Conservation (phyloP, 129 eudicot species). For the Helianthus tuberosus region DNA sequence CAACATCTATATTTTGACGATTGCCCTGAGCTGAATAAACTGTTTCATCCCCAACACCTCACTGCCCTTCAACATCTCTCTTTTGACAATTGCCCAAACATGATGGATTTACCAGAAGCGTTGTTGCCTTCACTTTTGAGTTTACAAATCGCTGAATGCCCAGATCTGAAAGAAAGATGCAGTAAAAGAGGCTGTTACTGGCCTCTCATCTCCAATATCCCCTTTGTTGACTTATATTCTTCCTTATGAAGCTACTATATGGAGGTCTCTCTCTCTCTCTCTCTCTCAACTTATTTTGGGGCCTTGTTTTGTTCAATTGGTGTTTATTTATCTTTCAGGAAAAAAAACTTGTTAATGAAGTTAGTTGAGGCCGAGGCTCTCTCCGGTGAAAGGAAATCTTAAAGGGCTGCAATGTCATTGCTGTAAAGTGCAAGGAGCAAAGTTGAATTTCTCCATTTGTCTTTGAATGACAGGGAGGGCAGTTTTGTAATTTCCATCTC, state of each 20-base stretch:
- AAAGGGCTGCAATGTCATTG: no score
- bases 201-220: conserved; percentile 20
- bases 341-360: no score
- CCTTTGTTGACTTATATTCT: neutral
- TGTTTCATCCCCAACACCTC: neutral
- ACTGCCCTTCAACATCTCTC: neutral
- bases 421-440: no score
- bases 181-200: conserved; percentile 12
- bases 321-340: no score
- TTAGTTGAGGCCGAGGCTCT: no score
- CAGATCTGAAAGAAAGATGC: conserved; percentile 2
- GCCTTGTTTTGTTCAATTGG: no score
- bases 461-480: no score
- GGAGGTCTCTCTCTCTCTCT: neutral
- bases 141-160: conserved; percentile 1
- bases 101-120: conserved; percentile 13
- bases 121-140: conserved; percentile 24
- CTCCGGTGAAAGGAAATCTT: no score
- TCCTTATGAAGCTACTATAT: neutral
- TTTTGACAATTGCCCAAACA: neutral
- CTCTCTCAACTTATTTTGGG: neutral
- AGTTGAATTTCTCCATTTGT: no score
- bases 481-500: no score
- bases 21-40: neutral
- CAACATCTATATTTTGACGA: neutral